Base-by-base conservation (phyloP, 495 filamentous ascomycete genomes). In the Talaromyces nanjingensis region DNA sequence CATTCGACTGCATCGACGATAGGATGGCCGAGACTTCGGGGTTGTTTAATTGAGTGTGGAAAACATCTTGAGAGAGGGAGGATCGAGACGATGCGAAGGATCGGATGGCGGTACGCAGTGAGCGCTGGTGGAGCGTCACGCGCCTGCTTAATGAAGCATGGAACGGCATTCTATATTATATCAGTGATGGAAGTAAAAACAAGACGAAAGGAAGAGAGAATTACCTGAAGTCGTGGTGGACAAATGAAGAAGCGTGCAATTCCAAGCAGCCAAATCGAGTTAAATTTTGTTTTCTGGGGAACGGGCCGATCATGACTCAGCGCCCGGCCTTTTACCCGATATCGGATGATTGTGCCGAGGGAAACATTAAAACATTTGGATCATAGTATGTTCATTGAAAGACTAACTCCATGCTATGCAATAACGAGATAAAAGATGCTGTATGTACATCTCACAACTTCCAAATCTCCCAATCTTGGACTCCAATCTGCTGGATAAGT, bases 391-490 rank as follows among this genome's bases (percentile, higher is more conserved):
- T n/a, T n/a, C n/a, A n/a, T n/a, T n/a, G n/a, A n/a, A n/a, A 24
- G 52, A 55, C 25, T 33, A 53, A 62, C 60, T 62, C 60, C 60
- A 53, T n/a, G 60, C 60, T 62, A 37, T 58, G 62, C 34, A 45
- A 18, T 20, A 22, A 57, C 59, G 20, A 42, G 20, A 45, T 3
- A 42, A 42, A 33, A 11, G n/a, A 25, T 49, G 18, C 64, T 42
- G 33, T 63, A 59, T 52, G 60, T 59, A 20, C 65, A 65, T 84
- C 69, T 84, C 69, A 89, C 22, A 89, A 76, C 70, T 87, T 89
- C 78, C 84, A 83, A 4, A 87, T 80, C n/a, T 74, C 72, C 85
- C 85, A 89, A 14, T 72, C 83, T 37, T 74, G 74, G 4, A 81
- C 69, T 66, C 85, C 73, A 54, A 87, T 72, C 31, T 81, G 77